Base-by-base conservation (phyloP, 192 early-diverging fungal genomes). In the Dimargaris cristalligena region DNA sequence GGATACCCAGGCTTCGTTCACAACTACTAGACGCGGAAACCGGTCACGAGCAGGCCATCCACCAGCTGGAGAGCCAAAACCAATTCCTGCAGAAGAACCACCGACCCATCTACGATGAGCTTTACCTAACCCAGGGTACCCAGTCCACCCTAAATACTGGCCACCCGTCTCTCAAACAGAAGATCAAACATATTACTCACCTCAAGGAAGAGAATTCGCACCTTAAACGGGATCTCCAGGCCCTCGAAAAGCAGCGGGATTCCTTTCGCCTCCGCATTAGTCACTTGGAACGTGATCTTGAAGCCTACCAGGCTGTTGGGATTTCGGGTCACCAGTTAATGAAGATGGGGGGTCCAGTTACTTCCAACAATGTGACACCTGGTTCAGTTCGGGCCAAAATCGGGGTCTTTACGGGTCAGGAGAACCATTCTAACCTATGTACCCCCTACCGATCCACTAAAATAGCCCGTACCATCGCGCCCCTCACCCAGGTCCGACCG, bases 271-370 rank as follows among this genome's bases (percentile, higher is more conserved):
- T 31, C 20, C 54, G 54, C 2, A 34, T 56, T 20, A 34, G 30
- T 13, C 54, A 56, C 32, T 33, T 56, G 16, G 54, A 56, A 23
- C 54, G 54, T 33, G 54, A 56, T 33, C 54, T 56, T 28, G 54
- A 56, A 33, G 54, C 54, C 2, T 56, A 56, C 31, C 29, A 33
- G 18, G 54, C 32, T 18, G 32, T 56, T 1, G 54, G 54, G 30
- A 56, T 56, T 18, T 34, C 54, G 1, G 54, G 54, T 23, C 54
- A 34, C 20, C 29, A 56, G 23, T 3, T 56, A 4, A 9, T 56
- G 38, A 41, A 41, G 38, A 16, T 16, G 8, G 8, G 38, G 8
- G 16, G 38, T 6, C 38, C 38, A 41, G 16, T 16, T 6, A 41
- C 38, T 16, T 16, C 38, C 38, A 41, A 41, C 38, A n/a, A n/a